Base-by-base conservation (phyloP, 176 grass and related monocot genomes). In the Lolium perenne region DNA sequence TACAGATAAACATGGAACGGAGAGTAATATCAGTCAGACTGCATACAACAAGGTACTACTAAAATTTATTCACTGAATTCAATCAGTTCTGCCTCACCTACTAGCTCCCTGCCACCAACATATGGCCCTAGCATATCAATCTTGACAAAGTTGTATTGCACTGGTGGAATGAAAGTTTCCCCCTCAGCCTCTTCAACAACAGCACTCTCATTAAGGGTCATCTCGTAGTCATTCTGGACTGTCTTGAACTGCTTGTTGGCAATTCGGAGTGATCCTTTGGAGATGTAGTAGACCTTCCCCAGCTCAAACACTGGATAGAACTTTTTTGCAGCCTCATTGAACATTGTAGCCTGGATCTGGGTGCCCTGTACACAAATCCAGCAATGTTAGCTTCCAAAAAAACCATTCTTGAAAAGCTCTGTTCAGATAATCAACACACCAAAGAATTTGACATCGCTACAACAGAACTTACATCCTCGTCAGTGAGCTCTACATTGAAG, bases 341-440 rank as follows among this genome's bases (percentile, higher is more conserved):
- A 99, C 97, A 96, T 96, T 18, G 97, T 99, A 3, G 97, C 97
- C 76, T 99, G 97, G 78, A 99, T 99, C 82, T 99, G 94, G 46
- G 97, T 99, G 47, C 97, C 97, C 97, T 99, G 90, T 71, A 79
- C 4, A 57, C n/a, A 74, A 47, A 74, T 72, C 3, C 40, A 88
- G 8, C 35, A 26, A n/a, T 16, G 3, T 74, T 45, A 87, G 55
- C 59, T 74, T 12, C 73, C 21, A 9, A 35, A 60, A 10, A 53
- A 15, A 55, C 13, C 13, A 51, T 50, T 38, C 18, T 13, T 38
- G 7, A 32, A 49, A 15, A 63, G 0, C 8, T 61, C 14, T 26
- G 69, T 22, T 45, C 49, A 35, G 45, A 67, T 66, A 8, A 35
- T 8, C 11, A 48, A 40, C 73, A 60, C 26, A 14, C 17, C 1